phyloP scores from a whole-genome alignment of 768 basidiomycete genomes.

The Kwoniella heveanensis region DNA sequence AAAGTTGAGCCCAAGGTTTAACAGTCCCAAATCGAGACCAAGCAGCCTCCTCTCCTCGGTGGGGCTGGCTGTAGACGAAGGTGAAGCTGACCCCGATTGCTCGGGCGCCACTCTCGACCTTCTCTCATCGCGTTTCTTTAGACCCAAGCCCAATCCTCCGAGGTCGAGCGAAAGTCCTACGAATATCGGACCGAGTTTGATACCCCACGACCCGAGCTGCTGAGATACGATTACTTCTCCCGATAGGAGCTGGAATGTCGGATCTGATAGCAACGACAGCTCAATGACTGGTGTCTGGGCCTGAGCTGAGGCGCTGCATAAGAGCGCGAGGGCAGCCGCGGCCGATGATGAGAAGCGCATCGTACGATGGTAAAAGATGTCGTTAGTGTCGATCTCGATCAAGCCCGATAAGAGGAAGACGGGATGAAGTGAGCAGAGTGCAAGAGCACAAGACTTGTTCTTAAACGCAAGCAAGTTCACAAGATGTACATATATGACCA shows the following conservation, averaged over 20 bases:
- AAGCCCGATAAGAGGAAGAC: no score
- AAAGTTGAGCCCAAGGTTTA: constrained; percentile 13
- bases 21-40: constrained; percentile 15
- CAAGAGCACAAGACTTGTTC: no score
- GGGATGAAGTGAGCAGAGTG: no score
- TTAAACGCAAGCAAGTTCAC: no score
- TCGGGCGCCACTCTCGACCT: constrained; percentile 10
- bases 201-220: constrained; percentile 29
- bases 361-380: not conserved
- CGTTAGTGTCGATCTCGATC: no score
- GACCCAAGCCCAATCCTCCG: constrained; percentile 4
- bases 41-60: constrained; percentile 16
- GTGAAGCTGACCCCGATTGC: no score
- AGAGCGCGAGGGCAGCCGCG: not conserved
- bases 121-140: constrained; percentile 11
- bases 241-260: constrained; percentile 19
- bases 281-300: constrained; percentile 13
- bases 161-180: constrained; percentile 15
- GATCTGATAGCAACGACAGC: constrained; percentile 15
- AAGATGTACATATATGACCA: no score
- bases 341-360: not conserved
- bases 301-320: not conserved
- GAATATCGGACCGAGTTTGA: constrained; percentile 19
- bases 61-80: no score
- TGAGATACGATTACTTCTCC: constrained; percentile 20